Percentiles rank a stretch among this genome's conserved stretches.
Evolutionary conservation across 495 filamentous ascomycete genomes (phyloP).

Genomic region (Lasiosphaeria miniovina): DNA sequence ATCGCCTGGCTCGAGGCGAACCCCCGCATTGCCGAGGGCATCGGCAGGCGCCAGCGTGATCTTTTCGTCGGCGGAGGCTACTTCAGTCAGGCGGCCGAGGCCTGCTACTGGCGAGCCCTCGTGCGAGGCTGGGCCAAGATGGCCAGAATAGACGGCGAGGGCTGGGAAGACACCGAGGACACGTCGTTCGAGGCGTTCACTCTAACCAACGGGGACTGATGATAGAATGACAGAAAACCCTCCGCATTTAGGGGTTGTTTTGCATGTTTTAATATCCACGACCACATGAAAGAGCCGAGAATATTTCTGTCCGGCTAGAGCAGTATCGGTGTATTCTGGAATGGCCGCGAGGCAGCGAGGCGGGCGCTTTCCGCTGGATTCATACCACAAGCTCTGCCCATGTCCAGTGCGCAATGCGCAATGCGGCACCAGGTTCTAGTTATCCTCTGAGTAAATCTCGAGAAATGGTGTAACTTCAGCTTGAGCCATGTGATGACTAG

Average conservation of each 20-base stretch:
- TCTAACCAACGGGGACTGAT: conserved; percentile 25
- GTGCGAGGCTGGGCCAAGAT: conserved; percentile 46
- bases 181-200: conserved; percentile 43
- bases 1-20: conserved; percentile 44
- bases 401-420: too few relatives aligned
- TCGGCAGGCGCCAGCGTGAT: conserved; percentile 47
- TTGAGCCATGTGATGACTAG: too few relatives aligned
- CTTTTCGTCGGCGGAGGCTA: conserved; percentile 45
- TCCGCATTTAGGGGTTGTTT: background rate
- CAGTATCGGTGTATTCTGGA: too few relatives aligned
- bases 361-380: too few relatives aligned
- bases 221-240: background rate
- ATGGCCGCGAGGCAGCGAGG: too few relatives aligned
- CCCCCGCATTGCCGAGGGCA: conserved; percentile 42
- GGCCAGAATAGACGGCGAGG: conserved; percentile 32
- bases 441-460: too few relatives aligned
- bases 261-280: background rate
- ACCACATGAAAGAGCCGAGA: too few relatives aligned
- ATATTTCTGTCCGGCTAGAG: too few relatives aligned
- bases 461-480: too few relatives aligned
- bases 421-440: too few relatives aligned
- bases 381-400: too few relatives aligned
- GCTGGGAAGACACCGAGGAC: conserved; percentile 33
- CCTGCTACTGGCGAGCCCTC: conserved; percentile 53
- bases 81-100: conserved; percentile 48